Conservation (phyloP, 805 yeast species). For the Starmera pachycereana region DNA sequence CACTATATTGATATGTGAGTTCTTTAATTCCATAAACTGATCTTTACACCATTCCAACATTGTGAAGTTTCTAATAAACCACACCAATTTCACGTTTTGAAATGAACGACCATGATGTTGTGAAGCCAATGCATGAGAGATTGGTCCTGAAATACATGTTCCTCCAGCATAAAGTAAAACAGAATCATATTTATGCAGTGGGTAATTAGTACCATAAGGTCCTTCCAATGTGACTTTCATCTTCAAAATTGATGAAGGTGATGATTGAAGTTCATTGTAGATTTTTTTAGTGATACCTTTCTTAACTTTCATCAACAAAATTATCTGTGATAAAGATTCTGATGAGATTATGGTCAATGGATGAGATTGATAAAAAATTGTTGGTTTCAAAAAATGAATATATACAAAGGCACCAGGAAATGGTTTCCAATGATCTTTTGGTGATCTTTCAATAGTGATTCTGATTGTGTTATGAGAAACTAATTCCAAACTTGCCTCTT, state of each 20-base stretch:
- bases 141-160: constrained; percentile 44
- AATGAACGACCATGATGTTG: no score
- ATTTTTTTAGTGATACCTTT: constrained; percentile 47
- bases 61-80: no score
- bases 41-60: no score
- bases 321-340: no score
- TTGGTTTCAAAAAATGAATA: constrained; percentile 43
- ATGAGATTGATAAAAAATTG: constrained; percentile 59
- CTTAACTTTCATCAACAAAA: constrained; percentile 16
- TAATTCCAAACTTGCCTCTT: constrained; percentile 9
- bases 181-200: constrained; percentile 27
- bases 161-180: constrained; percentile 40
- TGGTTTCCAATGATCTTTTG: constrained; percentile 28
- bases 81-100: no score
- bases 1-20: no score
- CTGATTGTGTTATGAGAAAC: constrained; percentile 36
- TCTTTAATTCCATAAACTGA: no score
- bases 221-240: constrained; percentile 44
- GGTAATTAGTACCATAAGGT: constrained; percentile 43
- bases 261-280: constrained; percentile 20
- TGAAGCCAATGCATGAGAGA: constrained; percentile 25
- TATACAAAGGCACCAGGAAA: constrained; percentile 49
- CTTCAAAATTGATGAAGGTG: constrained; percentile 10
- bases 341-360: constrained; percentile 45
- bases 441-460: constrained; percentile 32